Base-by-base conservation (phyloP, 2,329 filamentous ascomycete genomes). In the Fusarium verticillioides region DNA sequence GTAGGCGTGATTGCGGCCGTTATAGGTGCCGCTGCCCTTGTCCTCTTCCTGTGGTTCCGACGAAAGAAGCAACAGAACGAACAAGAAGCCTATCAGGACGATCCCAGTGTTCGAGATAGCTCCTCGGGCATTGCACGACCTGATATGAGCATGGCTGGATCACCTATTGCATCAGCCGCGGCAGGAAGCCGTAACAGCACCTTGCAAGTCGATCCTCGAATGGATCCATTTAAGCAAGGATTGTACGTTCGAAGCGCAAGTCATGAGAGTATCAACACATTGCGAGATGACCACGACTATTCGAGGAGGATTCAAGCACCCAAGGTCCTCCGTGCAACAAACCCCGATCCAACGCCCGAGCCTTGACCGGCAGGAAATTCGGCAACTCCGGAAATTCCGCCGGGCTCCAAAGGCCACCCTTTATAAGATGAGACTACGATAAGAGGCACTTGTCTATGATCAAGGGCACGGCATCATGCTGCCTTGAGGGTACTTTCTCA, bases 271-370 rank as follows among this genome's bases (percentile, higher is more conserved):
- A 82, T 92, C 77, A 88, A 88, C 73, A 91, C 90, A 4, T 81
- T 92, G 9, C 87, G 87, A 63, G 90, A 92, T 77, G 89, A 92
- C 69, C 89, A 90, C 66, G 90, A 92, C 73, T 92, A 92, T 77
- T 91, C 90, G 43, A 84, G 90, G 71, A 84, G 85, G 73, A 89
- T 92, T 19, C 87, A 87, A 56, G 82, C 85, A 47, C 85, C 87
- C 15, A 83, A 87, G 75, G 88, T 91, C 12, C 83, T 92, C n/a
- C 85, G 90, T 72, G 89, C 89, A 13, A 89, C 85, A 36, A 92
- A 92, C 75, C 89, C 90, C 7, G 89, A 92, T 74, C 88, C 88
- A 2, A 81, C 77, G 34, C 42, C 70, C 30, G 72, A 75, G 46
- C 42, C 32, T 36, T 72, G 53, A 72, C 43, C 30, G 28, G 47